Base-by-base conservation (phyloP, 306 rosid species). In the Rosa lucieae region DNA sequence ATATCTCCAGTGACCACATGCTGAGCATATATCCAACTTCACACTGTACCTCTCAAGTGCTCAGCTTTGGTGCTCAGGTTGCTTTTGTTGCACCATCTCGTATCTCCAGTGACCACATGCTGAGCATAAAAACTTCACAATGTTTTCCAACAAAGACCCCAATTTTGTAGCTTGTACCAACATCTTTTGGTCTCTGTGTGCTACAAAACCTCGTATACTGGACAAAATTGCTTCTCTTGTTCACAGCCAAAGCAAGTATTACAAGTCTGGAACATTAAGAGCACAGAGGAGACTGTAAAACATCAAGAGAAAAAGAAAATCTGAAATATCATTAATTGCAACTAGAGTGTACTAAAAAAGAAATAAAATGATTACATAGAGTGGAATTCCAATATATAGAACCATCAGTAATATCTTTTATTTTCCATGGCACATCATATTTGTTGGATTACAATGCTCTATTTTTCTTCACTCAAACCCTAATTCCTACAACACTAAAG, bases 41-140 rank as follows among this genome's bases (percentile, higher is more conserved):
- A 32, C 35, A 32, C 35, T 32, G n/a, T 29, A 10, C 63, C 39
- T 51, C 56, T 86, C 81, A 88, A 43, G 92, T 84, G 77, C 87
- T 85, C 20, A 82, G 62, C 80, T 86, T 61, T 10, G 88, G 90
- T 76, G 84, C 72, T 48, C 3, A 73, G 71, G 84, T 58, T 40
- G 89, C 72, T 29, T 70, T 74, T 35, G 87, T 90, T 20, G 89
- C 81, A 42, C 97, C 94, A 70, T 77, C 85, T 8, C 96, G 92
- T 87, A 90, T 86, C 98, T 90, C 97, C 98, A 94, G 72, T 86
- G 89, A 79, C 77, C 88, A 77, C 94, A 90, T 20, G 92, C 96
- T 56, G 87, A 84, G 74, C 90, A 90, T 85, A 32, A 32, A 32
- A 89, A 61, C 86, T 83, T 84, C 88, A 89, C 90, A 80, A 81